Evolutionary conservation across 2,329 filamentous ascomycete species (phyloP).

Genomic region (Talaromyces sp.): DNA sequence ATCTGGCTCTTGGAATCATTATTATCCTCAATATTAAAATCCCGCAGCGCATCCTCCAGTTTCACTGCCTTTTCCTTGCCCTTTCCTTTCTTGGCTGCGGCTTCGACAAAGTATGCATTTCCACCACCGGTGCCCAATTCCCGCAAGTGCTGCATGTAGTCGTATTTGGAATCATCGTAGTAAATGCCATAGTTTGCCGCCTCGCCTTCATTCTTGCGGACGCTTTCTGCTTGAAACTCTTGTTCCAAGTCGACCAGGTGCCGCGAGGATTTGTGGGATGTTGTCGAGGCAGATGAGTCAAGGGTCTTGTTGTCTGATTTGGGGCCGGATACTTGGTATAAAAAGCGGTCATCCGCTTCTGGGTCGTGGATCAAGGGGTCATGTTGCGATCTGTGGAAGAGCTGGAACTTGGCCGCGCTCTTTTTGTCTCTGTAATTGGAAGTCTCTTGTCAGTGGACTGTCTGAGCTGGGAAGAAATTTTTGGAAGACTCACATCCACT

Average conservation of each 20-base stretch:
- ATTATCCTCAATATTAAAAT: slow-evolving; percentile 45
- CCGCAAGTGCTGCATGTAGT: slow-evolving; percentile 98
- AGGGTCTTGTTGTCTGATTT: slow-evolving; percentile 20
- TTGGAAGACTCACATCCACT: slow-evolving; percentile 60
- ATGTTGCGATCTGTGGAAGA: slow-evolving; percentile 94
- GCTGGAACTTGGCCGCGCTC: slow-evolving; percentile 82
- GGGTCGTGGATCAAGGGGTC: slow-evolving; percentile 95
- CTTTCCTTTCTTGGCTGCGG: slow-evolving; percentile 56
- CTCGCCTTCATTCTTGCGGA: slow-evolving; percentile 90
- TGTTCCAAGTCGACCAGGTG: slow-evolving; percentile 71
- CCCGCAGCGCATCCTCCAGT: slow-evolving; percentile 75
- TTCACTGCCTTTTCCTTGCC: slow-evolving; percentile 68
- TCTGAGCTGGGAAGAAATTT: not conserved
- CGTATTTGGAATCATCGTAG: slow-evolving; percentile 91
- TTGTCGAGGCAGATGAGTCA: slow-evolving; percentile 21
- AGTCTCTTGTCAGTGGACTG: slow-evolving; percentile 12
- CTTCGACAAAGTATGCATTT: slow-evolving; percentile 78
- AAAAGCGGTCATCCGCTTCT: slow-evolving; percentile 81
- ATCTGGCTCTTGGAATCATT: slow-evolving; percentile 26
- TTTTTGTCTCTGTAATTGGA: slow-evolving; percentile 68
- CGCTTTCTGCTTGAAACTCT: slow-evolving; percentile 61
- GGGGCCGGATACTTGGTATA: slow-evolving; percentile 60
- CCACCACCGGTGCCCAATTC: slow-evolving; percentile 69
- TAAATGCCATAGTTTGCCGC: slow-evolving; percentile 91
- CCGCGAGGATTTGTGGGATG: slow-evolving; percentile 51